A percentile compares a stretch with the other conserved stretches of the same genome.
Evolutionary conservation across 2,329 filamentous ascomycete species (phyloP).

Genomic region (Pseudopithomyces chartarum): DNA sequence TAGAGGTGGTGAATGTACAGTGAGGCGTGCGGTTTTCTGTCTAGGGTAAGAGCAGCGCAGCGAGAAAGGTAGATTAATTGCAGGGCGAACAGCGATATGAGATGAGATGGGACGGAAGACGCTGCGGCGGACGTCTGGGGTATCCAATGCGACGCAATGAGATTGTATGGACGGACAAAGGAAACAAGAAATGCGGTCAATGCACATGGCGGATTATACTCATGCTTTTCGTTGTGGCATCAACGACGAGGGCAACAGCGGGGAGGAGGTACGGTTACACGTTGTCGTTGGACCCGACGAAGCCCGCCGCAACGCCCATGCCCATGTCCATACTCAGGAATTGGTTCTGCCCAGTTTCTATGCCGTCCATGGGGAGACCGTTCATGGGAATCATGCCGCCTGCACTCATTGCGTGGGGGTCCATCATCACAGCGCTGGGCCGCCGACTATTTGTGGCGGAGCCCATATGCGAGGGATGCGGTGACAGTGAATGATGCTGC

Average conservation of each 20-base stretch:
- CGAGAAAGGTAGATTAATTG: neutral
- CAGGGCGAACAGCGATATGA: neutral
- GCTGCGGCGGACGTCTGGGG: neutral
- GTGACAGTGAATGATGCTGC: conserved; percentile 28
- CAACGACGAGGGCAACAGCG: neutral
- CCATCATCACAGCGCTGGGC: conserved; percentile 36
- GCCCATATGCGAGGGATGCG: conserved; percentile 33
- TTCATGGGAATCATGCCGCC: conserved; percentile 38
- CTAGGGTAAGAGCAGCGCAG: neutral
- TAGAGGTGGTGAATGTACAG: conserved; percentile 13
- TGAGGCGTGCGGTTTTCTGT: neutral
- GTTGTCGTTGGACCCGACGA: conserved; percentile 33
- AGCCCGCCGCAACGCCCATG: conserved; percentile 28
- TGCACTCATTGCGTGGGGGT: conserved; percentile 26
- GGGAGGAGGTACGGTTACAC: conserved; percentile 10
- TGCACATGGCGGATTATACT: neutral
- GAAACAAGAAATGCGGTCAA: neutral
- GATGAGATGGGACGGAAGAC: neutral
- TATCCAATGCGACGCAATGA: neutral
- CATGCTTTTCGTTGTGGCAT: neutral
- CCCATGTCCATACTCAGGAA: conserved; percentile 42
- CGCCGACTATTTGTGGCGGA: conserved; percentile 39
- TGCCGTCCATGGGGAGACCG: conserved; percentile 36
- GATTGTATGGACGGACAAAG: neutral
- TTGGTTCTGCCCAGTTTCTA: conserved; percentile 37